Conservation (phyloP, 2,329 filamentous ascomycete genomes). For the Microcera coccophila region DNA sequence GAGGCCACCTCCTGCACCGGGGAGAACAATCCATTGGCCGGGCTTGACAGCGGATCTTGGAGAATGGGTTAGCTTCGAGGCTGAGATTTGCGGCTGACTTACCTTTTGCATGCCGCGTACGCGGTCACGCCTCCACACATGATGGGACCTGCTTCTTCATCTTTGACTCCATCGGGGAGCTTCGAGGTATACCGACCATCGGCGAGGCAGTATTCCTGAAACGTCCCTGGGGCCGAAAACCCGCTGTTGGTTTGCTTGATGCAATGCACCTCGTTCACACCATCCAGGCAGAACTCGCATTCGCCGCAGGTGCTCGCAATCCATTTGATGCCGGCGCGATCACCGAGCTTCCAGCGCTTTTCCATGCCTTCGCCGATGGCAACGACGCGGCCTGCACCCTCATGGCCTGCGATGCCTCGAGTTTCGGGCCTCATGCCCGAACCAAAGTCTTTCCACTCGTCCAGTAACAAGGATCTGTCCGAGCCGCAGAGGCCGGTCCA, state of each 20-base stretch:
- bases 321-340: slow-evolving; percentile 84
- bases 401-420: slow-evolving; percentile 61
- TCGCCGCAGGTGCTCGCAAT: slow-evolving; percentile 76
- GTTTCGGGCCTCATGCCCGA: slow-evolving; percentile 15
- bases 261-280: slow-evolving; percentile 74
- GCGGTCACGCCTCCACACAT: slow-evolving; percentile 79
- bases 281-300: slow-evolving; percentile 73
- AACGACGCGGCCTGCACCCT: slow-evolving; percentile 77
- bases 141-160: slow-evolving; percentile 73
- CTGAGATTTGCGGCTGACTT: neutral
- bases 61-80: neutral
- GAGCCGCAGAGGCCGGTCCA: slow-evolving; percentile 26
- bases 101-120: slow-evolving; percentile 78
- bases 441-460: slow-evolving; percentile 23
- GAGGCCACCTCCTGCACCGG: slow-evolving; percentile 79
- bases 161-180: slow-evolving; percentile 66
- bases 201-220: slow-evolving; percentile 83
- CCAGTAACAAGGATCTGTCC: slow-evolving; percentile 23
- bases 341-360: slow-evolving; percentile 67
- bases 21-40: slow-evolving; percentile 73
- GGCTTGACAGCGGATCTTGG: slow-evolving; percentile 57
- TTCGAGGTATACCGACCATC: slow-evolving; percentile 77
- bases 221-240: slow-evolving; percentile 82
- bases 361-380: slow-evolving; percentile 69
- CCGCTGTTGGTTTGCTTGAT: slow-evolving; percentile 68